A percentile compares a stretch with the other conserved stretches of the same genome.
phyloP scores from a whole-genome alignment of 306 rosid species.

The Citrullus mucosospermus region DNA sequence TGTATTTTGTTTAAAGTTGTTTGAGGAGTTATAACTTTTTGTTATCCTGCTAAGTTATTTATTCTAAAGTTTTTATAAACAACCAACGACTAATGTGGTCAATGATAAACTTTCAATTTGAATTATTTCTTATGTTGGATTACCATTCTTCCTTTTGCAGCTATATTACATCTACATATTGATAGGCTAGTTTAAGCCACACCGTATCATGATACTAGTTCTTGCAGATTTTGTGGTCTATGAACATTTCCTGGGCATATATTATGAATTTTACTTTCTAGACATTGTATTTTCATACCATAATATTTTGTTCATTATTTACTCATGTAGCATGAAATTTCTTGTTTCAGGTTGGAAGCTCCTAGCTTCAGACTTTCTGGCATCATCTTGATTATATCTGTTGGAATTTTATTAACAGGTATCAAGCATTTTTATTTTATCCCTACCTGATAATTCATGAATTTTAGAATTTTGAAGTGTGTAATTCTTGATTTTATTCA shows the following conservation, averaged over 20 bases:
- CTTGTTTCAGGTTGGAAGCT: constrained; percentile 70
- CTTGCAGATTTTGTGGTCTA: background rate
- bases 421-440: constrained; percentile 1
- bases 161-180: background rate
- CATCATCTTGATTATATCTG: constrained; percentile 66
- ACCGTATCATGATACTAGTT: background rate
- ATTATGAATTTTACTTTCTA: background rate
- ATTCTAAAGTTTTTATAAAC: background rate
- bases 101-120: background rate
- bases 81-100: background rate
- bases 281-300: background rate
- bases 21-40: background rate
- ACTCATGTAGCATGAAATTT: constrained; percentile 13
- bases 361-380: constrained; percentile 80
- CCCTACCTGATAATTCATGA: background rate
- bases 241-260: background rate
- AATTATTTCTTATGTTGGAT: background rate
- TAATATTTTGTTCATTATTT: background rate
- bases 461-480: background rate
- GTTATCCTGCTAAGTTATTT: background rate
- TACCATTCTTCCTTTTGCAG: background rate
- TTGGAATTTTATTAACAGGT: constrained; percentile 93
- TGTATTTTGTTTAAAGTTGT: background rate
- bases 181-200: background rate
- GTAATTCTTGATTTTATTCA: background rate